phyloP scores from a whole-genome alignment of 352 stramenopile genomes.

The Thalassiosira mediterranea region DNA sequence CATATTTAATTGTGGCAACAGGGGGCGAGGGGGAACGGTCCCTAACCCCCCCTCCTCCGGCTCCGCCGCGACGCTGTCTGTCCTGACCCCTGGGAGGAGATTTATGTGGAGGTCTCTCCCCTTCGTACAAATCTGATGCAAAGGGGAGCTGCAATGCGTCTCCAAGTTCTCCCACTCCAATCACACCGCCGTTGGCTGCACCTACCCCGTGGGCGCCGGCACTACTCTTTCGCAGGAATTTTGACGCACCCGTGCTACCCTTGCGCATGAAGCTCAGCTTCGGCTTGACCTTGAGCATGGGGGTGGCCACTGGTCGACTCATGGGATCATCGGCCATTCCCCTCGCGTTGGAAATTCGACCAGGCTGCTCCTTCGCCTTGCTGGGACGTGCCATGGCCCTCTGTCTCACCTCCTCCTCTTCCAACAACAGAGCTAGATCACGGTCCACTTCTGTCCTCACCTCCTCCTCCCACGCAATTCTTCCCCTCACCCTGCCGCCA shows the following conservation, averaged over 20 bases:
- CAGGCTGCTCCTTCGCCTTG: background rate
- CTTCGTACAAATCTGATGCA: conserved; percentile 23
- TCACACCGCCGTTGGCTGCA: too few relatives aligned
- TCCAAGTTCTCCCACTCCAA: too few relatives aligned
- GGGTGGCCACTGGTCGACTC: too few relatives aligned
- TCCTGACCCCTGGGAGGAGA: background rate
- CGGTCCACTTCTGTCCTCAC: conserved; percentile 32
- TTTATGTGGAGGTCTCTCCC: conserved; percentile 5
- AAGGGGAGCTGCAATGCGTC: too few relatives aligned
- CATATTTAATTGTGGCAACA: conserved; percentile 40
- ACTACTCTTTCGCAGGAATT: background rate
- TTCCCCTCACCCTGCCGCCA: conserved; percentile 42
- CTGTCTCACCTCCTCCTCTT: conserved; percentile 19
- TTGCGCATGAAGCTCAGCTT: background rate
- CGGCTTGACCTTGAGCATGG: background rate
- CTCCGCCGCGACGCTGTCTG: background rate
- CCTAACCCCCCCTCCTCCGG: background rate
- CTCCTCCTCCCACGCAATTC: conserved; percentile 57
- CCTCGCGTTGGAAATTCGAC: too few relatives aligned
- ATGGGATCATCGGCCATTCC: background rate
- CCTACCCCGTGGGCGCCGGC: background rate
- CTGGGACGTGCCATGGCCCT: background rate
- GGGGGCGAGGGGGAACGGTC: conserved; percentile 6
- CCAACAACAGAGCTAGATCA: conserved; percentile 22
- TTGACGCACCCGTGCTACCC: background rate